phyloP scores from a whole-genome alignment of 306 rosid species.

The Quercus rubra region DNA sequence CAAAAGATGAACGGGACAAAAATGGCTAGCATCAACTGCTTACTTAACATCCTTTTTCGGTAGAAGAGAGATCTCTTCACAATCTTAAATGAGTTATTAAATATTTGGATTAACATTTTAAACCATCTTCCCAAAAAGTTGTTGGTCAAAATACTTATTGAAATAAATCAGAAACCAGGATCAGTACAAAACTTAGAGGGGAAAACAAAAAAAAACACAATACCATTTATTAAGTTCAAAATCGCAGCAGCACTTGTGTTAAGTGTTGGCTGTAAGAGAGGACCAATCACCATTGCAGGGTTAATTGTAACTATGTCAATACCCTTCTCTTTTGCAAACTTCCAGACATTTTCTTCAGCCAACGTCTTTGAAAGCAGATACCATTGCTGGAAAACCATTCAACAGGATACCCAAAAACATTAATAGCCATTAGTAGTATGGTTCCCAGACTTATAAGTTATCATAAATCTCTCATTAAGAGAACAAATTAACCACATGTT shows the following conservation, averaged over 20 bases:
- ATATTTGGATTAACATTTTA: neutral
- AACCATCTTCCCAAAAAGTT: neutral
- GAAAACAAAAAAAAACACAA: neutral
- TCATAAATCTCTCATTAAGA: neutral
- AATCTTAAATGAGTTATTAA: neutral
- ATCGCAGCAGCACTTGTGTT: conserved; percentile 52
- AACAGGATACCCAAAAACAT: conserved; percentile 1
- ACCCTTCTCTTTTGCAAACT: conserved; percentile 62
- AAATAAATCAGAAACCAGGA: neutral
- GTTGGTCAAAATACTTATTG: neutral
- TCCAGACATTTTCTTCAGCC: conserved; percentile 93
- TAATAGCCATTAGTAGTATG: neutral
- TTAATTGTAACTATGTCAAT: conserved; percentile 69
- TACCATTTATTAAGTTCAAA: conserved; percentile 61
- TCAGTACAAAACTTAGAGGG: neutral
- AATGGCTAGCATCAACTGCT: neutral
- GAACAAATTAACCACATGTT: neutral
- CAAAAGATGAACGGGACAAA: neutral
- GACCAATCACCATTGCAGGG: conserved; percentile 75
- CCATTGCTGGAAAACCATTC: conserved; percentile 53
- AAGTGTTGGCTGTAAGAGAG: conserved; percentile 72
- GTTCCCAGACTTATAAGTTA: neutral
- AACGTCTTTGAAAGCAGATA: conserved; percentile 73
- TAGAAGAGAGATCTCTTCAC: neutral
- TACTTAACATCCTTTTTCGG: neutral